A percentile compares a stretch with the other conserved stretches of the same genome.
Conservation (phyloP, 1,284 basidiomycete genomes). For the Tranzscheliella williamsii region DNA sequence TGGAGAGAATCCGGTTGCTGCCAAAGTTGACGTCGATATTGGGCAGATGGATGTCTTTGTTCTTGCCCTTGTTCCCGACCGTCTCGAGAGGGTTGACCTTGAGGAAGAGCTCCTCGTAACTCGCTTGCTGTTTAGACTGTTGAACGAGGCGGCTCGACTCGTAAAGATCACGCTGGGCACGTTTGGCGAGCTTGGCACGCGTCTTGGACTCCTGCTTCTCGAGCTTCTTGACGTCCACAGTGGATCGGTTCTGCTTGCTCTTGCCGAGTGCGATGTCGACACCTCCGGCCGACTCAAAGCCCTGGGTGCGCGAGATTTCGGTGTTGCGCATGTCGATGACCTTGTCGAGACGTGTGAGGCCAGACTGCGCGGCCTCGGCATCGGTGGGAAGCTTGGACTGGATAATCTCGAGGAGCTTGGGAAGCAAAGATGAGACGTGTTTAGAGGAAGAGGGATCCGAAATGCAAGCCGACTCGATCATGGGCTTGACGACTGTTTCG, state of each 20-base stretch:
- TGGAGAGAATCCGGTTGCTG: conserved; percentile 86
- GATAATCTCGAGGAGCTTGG: conserved; percentile 46
- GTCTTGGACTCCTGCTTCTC: conserved; percentile 99
- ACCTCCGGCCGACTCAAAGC: conserved; percentile 56
- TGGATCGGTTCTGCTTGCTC: conserved; percentile 90
- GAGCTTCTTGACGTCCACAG: conserved; percentile 95
- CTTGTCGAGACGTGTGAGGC: conserved; percentile 71
- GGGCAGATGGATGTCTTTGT: conserved; percentile 83
- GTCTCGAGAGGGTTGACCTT: conserved; percentile 96
- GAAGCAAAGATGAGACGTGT: conserved; percentile 35
- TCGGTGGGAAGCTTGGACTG: conserved; percentile 44
- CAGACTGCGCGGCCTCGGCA: conserved; percentile 62
- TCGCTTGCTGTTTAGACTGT: conserved; percentile 86
- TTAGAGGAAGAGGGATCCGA: conserved; percentile 42
- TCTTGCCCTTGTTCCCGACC: conserved; percentile 71
- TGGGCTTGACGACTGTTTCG: conserved; percentile 48
- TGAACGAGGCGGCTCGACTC: conserved; percentile 95
- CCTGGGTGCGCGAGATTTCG: conserved; percentile 60
- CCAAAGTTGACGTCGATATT: conserved; percentile 77
- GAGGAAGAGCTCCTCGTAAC: conserved; percentile 98
- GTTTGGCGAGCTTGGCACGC: conserved; percentile 95
- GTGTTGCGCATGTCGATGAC: conserved; percentile 91
- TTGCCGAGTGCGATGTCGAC: conserved; percentile 83
- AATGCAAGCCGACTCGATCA: conserved; percentile 55
- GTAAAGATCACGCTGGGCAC: conserved; percentile 78